These are phyloP conservation scores for Cytospora mali DNA, from an alignment of 2,329 filamentous ascomycete genomes.

Conservation along the genomic window DNA sequence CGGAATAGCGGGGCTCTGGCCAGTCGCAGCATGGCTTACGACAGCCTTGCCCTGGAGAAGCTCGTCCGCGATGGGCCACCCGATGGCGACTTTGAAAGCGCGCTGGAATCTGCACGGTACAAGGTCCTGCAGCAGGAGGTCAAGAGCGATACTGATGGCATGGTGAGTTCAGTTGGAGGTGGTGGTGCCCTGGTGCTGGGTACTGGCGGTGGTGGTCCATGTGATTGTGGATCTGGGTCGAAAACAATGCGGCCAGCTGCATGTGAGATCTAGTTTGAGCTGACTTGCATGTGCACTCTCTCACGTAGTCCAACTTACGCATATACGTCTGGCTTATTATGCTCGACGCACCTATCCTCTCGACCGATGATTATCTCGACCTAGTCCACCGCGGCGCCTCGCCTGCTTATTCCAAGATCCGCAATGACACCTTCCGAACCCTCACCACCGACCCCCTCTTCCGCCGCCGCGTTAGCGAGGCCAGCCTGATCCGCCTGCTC, in stretches of 20 bases:
- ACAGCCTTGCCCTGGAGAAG: slow-evolving; percentile 68
- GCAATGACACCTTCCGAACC: slow-evolving; percentile 97
- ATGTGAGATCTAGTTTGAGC: slow-evolving; percentile 2
- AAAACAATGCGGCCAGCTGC: slow-evolving; percentile 1
- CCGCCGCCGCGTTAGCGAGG: slow-evolving; percentile 91
- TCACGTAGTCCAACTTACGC: slow-evolving; percentile 75
- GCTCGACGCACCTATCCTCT: slow-evolving; percentile 81
- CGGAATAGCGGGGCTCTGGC: slow-evolving; percentile 35
- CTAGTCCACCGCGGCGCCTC: slow-evolving; percentile 93
- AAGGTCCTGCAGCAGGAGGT: slow-evolving; percentile 75
- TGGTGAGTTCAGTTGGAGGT: slow-evolving; percentile 57
- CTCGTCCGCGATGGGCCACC: slow-evolving; percentile 80
- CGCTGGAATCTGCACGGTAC: slow-evolving; percentile 70
- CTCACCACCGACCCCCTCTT: slow-evolving; percentile 97
- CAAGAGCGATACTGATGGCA: slow-evolving; percentile 77
- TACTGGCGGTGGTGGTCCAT: too few species aligned
- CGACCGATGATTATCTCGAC: slow-evolving; percentile 84
- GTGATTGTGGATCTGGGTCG: not conserved
- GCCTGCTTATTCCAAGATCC: slow-evolving; percentile 94
- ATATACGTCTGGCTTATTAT: slow-evolving; percentile 97
- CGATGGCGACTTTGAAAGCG: slow-evolving; percentile 66
- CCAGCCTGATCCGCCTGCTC: slow-evolving; percentile 87
- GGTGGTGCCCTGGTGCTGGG: too few species aligned
- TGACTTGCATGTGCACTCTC: slow-evolving; percentile 5
- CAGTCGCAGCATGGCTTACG: slow-evolving; percentile 49